Base-by-base conservation (phyloP, 164 flowering plant species). In the Nymphaea colorata region DNA sequence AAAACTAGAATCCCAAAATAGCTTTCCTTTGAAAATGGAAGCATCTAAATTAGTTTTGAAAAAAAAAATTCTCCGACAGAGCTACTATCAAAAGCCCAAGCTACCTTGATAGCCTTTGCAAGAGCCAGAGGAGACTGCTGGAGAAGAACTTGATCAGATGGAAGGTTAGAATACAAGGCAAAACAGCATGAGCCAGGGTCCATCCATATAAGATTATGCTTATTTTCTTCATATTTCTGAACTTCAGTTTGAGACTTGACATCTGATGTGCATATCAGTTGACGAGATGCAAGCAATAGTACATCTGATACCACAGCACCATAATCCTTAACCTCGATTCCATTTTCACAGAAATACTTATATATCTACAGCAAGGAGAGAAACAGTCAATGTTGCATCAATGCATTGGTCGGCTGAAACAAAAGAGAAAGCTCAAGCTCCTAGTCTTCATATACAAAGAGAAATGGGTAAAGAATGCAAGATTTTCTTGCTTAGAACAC, bases 71-170 rank as follows among this genome's bases (percentile, higher is more conserved):
- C 7, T 47, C 55, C 12, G 2, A 14, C 6, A 47, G 12, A 47
- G 6, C 55, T 6, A 47, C 12, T 47, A 47, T 47, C 55, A 47
- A 47, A 47, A 47, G 12, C 55, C 7, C 55, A 47, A n/a, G 16
- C 51, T 75, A 94, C 99, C 99, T 95, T 95, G 41, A 95, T 12
- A 68, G 98, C 92, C 84, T 95, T 95, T 59, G 94, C 83, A 71
- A 95, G 91, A 70, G 98, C 92, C 79, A 95, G 71, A 73, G 99
- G 96, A 60, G 99, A 90, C 67, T 82, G 92, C 79, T 84, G 85
- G 72, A 86, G 66, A 60, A 85, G 78, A 77, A 86, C 91, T 72
- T 83, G 81, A 68, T 81, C 82, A 57, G 84, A 62, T 59, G 82
- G 82, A 71, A 95, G 71, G 74, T 86, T 89, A 41, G 96, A 79